Base-by-base conservation (phyloP, 2,329 filamentous ascomycete species). In the Claviceps capensis region DNA sequence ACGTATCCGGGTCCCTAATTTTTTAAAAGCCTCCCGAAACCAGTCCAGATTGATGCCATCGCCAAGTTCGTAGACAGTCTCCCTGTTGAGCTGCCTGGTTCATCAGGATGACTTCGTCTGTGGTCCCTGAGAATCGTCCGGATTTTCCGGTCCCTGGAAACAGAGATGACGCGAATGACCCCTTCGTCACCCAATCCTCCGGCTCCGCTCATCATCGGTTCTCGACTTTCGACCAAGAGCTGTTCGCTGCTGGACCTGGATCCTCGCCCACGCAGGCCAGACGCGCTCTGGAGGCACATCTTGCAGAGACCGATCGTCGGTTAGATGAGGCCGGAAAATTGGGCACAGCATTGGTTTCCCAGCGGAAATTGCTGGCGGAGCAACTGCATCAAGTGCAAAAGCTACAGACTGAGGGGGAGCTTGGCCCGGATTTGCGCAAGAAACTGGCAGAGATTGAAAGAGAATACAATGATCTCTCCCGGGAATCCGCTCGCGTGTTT, bases 381-480 rank as follows among this genome's bases (percentile, higher is more conserved):
- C 83, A 86, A 58, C 70, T 98, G 53, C 82, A 83, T 60, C 89
- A 97, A 62, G 83, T 98, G 3, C 87, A 95, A 60, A 81, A 83
- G 62, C 74, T 87, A 54, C 77, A 88, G 61, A 75, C 79, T 45
- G 86, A 93, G 59, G 81, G 80, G 23, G 86, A 95, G 56, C 81
- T 97, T 49, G 83, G 84, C 0, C 82, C 86, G 3, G 90, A 95
- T 58, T 72, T 98, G 61, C 86, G 86, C 54, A 79, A 85, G 61
- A 89, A 86, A 68, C 77, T 98, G 50, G 76, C 81, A 14, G 89
- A 95, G 56, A 82, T 98, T 54, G 93, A 98, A 67, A 87, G 82
- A 66, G 93, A 98, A 63, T 97, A 94, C 71, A 91, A 95, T 65
- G 90, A 96, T 63, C 83, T 97, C 47, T 89, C 90, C 13, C 79